These are phyloP conservation scores for Fusarium sublunatum DNA, from an alignment of 2,329 filamentous ascomycete species.

Conservation along the genomic window DNA sequence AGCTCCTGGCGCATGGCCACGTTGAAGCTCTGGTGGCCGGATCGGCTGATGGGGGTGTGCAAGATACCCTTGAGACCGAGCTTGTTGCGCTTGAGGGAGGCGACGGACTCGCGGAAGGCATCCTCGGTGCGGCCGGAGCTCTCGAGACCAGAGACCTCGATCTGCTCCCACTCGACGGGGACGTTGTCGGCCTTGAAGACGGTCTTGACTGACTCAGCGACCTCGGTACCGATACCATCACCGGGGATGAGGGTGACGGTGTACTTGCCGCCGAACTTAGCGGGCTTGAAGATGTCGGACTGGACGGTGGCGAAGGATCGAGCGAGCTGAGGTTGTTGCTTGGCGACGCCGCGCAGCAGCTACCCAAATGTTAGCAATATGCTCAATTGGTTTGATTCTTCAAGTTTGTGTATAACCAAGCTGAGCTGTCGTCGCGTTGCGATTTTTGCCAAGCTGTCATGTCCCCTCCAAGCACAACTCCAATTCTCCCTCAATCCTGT, in stretches of 20 bases:
- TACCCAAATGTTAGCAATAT: conserved; percentile 49
- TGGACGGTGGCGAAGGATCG: conserved; percentile 82
- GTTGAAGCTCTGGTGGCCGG: conserved; percentile 99
- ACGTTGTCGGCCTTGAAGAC: conserved; percentile 99
- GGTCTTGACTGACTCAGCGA: conserved; percentile 97
- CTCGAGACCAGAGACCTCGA: conserved; percentile 92
- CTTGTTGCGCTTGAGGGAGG: conserved; percentile 98
- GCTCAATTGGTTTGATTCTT: conserved; percentile 25
- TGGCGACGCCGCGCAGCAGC: conserved; percentile 65
- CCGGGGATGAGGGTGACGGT: conserved; percentile 98
- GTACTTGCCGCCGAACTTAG: conserved; percentile 99
- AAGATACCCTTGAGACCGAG: conserved; percentile 98
- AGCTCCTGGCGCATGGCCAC: conserved; percentile 98
- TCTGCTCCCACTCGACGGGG: conserved; percentile 98
- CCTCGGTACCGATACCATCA: conserved; percentile 98
- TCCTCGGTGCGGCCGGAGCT: conserved; percentile 87
- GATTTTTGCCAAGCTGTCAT: background rate
- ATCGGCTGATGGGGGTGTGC: conserved; percentile 95
- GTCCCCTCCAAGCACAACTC: conserved; percentile 4
- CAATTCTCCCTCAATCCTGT: conserved; percentile 5
- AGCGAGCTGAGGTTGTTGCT: conserved; percentile 58
- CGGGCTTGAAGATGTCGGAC: conserved; percentile 98
- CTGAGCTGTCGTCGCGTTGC: conserved; percentile 10
- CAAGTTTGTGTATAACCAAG: background rate
- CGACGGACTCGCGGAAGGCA: conserved; percentile 94